Percentiles rank a stretch among this genome's conserved stretches.
Conservation (phyloP, 768 basidiomycete species). For the Mrakia blollopis region DNA sequence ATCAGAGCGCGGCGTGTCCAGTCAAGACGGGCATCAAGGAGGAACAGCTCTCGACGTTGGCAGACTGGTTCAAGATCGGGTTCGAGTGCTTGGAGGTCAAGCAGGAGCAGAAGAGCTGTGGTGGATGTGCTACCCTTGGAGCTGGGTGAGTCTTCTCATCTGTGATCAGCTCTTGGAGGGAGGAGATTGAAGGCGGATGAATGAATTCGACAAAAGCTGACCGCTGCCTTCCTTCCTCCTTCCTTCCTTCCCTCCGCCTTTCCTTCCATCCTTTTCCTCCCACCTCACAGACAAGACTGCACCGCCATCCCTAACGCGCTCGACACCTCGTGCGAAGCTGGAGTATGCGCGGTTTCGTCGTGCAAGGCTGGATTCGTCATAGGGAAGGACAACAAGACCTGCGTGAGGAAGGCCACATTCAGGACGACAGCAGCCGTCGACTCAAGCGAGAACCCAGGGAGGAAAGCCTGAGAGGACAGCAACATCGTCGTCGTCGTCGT, state of each 20-base stretch:
- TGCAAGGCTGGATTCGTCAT: conserved; percentile 21
- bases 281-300: conserved; percentile 26
- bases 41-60: conserved; percentile 37
- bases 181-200: neutral
- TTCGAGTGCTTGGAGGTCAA: conserved; percentile 46
- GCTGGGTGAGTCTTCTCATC: conserved; percentile 39
- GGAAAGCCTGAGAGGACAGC: too few species aligned
- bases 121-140: conserved; percentile 44
- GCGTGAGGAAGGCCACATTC: neutral
- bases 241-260: neutral
- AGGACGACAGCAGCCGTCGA: neutral
- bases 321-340: conserved; percentile 15
- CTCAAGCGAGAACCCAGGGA: neutral
- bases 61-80: conserved; percentile 45
- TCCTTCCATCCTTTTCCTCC: neutral
- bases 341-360: conserved; percentile 5
- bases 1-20: conserved; percentile 41
- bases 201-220: neutral
- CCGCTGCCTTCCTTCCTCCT: neutral
- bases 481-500: too few species aligned
- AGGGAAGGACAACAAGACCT: conserved; percentile 21
- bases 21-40: conserved; percentile 34
- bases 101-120: conserved; percentile 44
- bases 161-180: too few species aligned
- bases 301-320: conserved; percentile 23